phyloP scores from a whole-genome alignment of 1,139 yeast genomes.

The Magnusiomyces paraingens region DNA sequence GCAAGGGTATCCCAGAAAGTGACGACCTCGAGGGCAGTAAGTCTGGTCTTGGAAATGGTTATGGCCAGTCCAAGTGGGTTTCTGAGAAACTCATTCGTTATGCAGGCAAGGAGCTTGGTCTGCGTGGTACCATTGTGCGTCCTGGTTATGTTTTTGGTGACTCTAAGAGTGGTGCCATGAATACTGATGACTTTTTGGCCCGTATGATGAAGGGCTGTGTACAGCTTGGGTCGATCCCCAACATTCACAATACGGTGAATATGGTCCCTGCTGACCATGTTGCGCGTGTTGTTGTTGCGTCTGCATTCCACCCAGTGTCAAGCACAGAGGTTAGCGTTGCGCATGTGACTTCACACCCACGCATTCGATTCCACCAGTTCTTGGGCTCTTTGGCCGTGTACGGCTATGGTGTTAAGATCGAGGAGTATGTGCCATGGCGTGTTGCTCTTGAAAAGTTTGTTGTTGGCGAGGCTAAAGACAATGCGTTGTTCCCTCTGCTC shows the following conservation, averaged over 20 bases:
- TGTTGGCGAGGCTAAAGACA: conserved; percentile 61
- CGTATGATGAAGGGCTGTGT: conserved; percentile 93
- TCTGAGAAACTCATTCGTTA: conserved; percentile 82
- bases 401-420: conserved; percentile 62
- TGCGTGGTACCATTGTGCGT: conserved; percentile 82
- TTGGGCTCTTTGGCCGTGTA: conserved; percentile 56
- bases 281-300: conserved; percentile 81
- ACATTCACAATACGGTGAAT: conserved; percentile 79
- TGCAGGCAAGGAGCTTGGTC: conserved; percentile 75
- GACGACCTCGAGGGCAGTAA: conserved; percentile 81
- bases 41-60: conserved; percentile 79
- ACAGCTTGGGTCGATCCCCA: conserved; percentile 80
- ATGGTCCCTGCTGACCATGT: conserved; percentile 99
- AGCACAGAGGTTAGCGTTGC: conserved; percentile 57
- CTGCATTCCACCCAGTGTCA: conserved; percentile 61
- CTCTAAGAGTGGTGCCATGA: conserved; percentile 73
- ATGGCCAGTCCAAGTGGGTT: conserved; percentile 97
- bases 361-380: conserved; percentile 72
- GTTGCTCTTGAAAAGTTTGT: conserved; percentile 68
- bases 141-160: conserved; percentile 97
- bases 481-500: conserved; percentile 84
- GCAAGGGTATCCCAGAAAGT: conserved; percentile 66
- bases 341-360: conserved; percentile 96
- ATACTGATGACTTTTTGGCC: conserved; percentile 91
- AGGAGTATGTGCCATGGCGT: conserved; percentile 77